Conservation (phyloP, 2,329 filamentous ascomycete genomes). For the Colletotrichum cuscutae region DNA sequence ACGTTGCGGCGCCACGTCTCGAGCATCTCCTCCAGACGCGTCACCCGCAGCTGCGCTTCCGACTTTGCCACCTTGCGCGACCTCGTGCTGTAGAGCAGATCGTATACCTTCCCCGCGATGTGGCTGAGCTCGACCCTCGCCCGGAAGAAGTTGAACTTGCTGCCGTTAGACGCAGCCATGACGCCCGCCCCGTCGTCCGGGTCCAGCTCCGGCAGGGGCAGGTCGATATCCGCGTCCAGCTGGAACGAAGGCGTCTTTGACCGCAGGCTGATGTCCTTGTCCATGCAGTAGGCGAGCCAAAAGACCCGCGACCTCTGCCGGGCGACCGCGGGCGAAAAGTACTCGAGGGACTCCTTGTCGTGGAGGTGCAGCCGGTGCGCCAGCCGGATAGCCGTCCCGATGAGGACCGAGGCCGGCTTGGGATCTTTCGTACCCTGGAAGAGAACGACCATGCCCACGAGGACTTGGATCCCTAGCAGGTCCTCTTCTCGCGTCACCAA, state of each 20-base stretch:
- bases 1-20: slow-evolving; percentile 49
- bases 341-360: slow-evolving; percentile 38
- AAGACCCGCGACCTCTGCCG: slow-evolving; percentile 51
- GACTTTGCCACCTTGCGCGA: slow-evolving; percentile 40
- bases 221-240: slow-evolving; percentile 51
- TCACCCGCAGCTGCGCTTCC: slow-evolving; percentile 43
- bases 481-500: slow-evolving; percentile 50
- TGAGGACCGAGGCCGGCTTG: slow-evolving; percentile 49
- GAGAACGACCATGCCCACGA: slow-evolving; percentile 50
- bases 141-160: slow-evolving; percentile 51
- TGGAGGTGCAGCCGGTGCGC: slow-evolving; percentile 50
- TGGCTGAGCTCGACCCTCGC: slow-evolving; percentile 52
- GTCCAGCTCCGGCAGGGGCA: slow-evolving; percentile 46
- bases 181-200: slow-evolving; percentile 45
- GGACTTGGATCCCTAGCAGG: slow-evolving; percentile 49
- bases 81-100: slow-evolving; percentile 45
- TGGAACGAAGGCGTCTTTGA: slow-evolving; percentile 50
- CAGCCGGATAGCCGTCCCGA: slow-evolving; percentile 50
- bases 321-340: slow-evolving; percentile 42
- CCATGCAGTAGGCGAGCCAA: slow-evolving; percentile 53
- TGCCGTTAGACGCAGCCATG: slow-evolving; percentile 47
- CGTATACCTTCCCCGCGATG: slow-evolving; percentile 53
- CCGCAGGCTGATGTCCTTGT: slow-evolving; percentile 53
- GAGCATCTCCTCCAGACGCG: slow-evolving; percentile 44
- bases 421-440: slow-evolving; percentile 50